A percentile compares a stretch with the other conserved stretches of the same genome.
Evolutionary conservation across 164 flowering plant species (phyloP).

Genomic region (Chimonanthus praecox): DNA sequence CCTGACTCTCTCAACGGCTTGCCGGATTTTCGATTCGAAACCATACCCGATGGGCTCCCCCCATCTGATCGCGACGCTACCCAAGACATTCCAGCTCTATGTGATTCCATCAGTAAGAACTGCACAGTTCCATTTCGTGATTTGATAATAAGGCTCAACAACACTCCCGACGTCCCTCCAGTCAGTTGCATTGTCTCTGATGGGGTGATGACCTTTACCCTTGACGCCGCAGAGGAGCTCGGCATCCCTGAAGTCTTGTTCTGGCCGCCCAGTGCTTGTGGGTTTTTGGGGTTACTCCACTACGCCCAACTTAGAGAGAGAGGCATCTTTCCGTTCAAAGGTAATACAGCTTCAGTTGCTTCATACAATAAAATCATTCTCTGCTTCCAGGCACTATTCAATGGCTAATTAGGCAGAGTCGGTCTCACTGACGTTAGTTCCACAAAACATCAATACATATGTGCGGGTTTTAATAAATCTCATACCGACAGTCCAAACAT

Average conservation of each 20-base stretch:
- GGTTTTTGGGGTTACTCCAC: conserved; percentile 2
- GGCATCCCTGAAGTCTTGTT: conserved; percentile 8
- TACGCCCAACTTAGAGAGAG: conserved; percentile 1
- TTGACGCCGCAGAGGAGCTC: conserved; percentile 10
- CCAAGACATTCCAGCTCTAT: conserved; percentile 31
- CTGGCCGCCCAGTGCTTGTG: conserved; percentile 15
- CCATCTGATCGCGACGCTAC: conserved; percentile 30
- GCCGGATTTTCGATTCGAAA: conserved; percentile 28
- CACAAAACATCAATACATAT: too few species aligned
- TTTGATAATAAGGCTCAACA: conserved; percentile 2
- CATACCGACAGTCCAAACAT: too few species aligned
- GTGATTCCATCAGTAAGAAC: conserved; percentile 14
- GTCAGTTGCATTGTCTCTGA: conserved; percentile 15
- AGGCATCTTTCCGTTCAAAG: conserved; percentile 12
- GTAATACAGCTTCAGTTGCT: not conserved
- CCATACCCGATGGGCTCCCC: conserved; percentile 38
- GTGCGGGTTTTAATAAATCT: not conserved
- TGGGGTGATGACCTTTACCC: conserved; percentile 6
- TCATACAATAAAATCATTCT: not conserved
- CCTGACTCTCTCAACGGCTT: conserved; percentile 10
- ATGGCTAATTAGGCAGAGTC: not conserved
- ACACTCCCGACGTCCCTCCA: not conserved
- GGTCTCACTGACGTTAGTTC: not conserved
- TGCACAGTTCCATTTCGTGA: not conserved
- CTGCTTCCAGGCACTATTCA: not conserved